Conservation (phyloP, 768 basidiomycete species). For the Tephrocybe sp. region DNA sequence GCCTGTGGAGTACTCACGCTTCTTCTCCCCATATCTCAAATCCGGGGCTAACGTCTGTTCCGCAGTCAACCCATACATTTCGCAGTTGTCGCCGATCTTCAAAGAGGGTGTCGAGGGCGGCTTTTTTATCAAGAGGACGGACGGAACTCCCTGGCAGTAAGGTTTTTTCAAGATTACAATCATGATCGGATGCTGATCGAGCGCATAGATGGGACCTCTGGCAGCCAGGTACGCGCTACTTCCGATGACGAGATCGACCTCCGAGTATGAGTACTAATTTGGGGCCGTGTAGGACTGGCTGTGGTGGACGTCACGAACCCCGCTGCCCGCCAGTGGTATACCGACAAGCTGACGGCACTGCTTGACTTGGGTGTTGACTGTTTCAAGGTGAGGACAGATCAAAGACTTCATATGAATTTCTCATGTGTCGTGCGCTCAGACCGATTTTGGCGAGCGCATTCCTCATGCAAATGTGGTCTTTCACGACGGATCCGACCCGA, state of each 20-base stretch:
- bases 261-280: no score
- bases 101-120: conserved; percentile 66
- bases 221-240: conserved; percentile 48
- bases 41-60: background rate
- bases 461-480: conserved; percentile 63
- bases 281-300: conserved; percentile 49
- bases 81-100: conserved; percentile 69
- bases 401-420: background rate
- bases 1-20: conserved; percentile 72
- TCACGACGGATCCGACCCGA: conserved; percentile 68
- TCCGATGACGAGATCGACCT: background rate
- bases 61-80: conserved; percentile 72
- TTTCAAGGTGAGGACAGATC: conserved; percentile 48
- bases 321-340: conserved; percentile 56
- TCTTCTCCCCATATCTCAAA: background rate
- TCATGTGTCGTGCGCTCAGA: conserved; percentile 34
- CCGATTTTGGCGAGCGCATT: conserved; percentile 78
- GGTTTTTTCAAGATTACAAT: conserved; percentile 23
- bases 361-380: conserved; percentile 56
- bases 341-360: conserved; percentile 44
- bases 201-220: conserved; percentile 55
- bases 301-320: conserved; percentile 64
- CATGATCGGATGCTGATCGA: conserved; percentile 4
- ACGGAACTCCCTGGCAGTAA: conserved; percentile 70
- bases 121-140: conserved; percentile 67